Evolutionary conservation across 2,329 filamentous ascomycete genomes (phyloP).

Genomic region (Aspergillus fumigatiaffinis): DNA sequence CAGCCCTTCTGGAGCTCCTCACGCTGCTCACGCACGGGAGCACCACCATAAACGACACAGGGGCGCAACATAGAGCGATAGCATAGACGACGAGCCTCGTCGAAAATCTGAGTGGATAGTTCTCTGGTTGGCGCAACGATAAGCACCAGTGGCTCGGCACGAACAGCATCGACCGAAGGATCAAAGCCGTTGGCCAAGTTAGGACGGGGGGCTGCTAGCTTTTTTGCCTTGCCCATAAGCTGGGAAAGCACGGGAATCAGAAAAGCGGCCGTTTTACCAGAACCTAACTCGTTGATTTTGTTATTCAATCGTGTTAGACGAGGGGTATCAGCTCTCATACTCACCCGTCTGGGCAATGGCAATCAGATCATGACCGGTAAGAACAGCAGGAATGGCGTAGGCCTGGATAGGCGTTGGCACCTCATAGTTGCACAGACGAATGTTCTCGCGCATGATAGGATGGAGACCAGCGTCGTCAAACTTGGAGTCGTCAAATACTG

Average conservation of each 20-base stretch:
- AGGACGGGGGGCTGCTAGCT: slow-evolving; percentile 71
- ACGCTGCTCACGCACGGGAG: slow-evolving; percentile 65
- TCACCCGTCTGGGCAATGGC: slow-evolving; percentile 89
- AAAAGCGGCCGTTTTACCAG: slow-evolving; percentile 93
- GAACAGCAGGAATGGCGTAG: slow-evolving; percentile 76
- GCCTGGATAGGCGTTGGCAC: slow-evolving; percentile 81
- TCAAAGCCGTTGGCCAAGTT: slow-evolving; percentile 55
- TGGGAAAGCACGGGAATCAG: slow-evolving; percentile 83
- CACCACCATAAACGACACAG: slow-evolving; percentile 83
- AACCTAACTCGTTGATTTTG: slow-evolving; percentile 56
- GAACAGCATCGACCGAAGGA: slow-evolving; percentile 50
- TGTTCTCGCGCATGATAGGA: slow-evolving; percentile 74
- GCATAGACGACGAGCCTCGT: slow-evolving; percentile 86
- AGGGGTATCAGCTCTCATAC: slow-evolving; percentile 23
- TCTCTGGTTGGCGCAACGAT: slow-evolving; percentile 85
- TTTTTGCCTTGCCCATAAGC: slow-evolving; percentile 93
- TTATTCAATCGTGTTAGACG: slow-evolving; percentile 4
- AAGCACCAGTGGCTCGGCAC: slow-evolving; percentile 82
- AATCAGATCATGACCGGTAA: slow-evolving; percentile 75
- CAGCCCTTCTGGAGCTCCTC: slow-evolving; percentile 76
- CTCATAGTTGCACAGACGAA: slow-evolving; percentile 67
- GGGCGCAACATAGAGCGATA: slow-evolving; percentile 94
- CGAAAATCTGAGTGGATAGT: slow-evolving; percentile 89
- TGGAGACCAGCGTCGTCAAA: slow-evolving; percentile 82
- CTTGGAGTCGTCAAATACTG: slow-evolving; percentile 30